Evolutionary conservation across 2,329 filamentous ascomycete species (phyloP).

Genomic region (Aspergillus tamarii): DNA sequence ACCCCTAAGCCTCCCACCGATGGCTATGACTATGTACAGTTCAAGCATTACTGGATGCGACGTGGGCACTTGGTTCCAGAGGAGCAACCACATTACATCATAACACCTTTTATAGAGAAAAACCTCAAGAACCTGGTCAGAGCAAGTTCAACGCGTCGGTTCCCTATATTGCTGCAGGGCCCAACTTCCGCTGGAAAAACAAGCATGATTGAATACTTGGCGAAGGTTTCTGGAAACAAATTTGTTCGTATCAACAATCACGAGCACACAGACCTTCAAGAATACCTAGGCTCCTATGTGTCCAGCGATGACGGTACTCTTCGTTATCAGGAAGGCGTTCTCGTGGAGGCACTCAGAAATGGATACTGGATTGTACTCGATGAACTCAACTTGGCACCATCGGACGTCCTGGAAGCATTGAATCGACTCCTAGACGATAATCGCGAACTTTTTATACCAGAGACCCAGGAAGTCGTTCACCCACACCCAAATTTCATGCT

Average conservation of each 20-base stretch:
- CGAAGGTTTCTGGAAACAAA: slow-evolving; percentile 94
- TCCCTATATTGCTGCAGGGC: slow-evolving; percentile 93
- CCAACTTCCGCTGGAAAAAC: slow-evolving; percentile 98
- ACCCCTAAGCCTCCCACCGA: slow-evolving; percentile 77
- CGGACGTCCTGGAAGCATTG: slow-evolving; percentile 92
- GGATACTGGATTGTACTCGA: slow-evolving; percentile 98
- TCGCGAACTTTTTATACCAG: slow-evolving; percentile 89
- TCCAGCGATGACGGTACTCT: slow-evolving; percentile 84
- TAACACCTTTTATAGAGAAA: slow-evolving; percentile 90
- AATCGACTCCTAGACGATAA: slow-evolving; percentile 97
- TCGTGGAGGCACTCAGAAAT: slow-evolving; percentile 88
- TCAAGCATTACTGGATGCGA: slow-evolving; percentile 89
- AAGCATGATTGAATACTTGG: slow-evolving; percentile 98
- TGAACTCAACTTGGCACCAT: slow-evolving; percentile 94
- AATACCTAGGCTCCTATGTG: slow-evolving; percentile 93
- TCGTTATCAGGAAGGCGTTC: slow-evolving; percentile 86
- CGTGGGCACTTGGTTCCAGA: slow-evolving; percentile 70
- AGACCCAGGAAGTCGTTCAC: slow-evolving; percentile 90
- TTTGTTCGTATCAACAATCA: slow-evolving; percentile 99
- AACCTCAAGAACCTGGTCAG: slow-evolving; percentile 94
- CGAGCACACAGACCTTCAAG: slow-evolving; percentile 96
- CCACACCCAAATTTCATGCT: slow-evolving; percentile 97
- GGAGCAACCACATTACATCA: slow-evolving; percentile 87
- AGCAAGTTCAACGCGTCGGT: slow-evolving; percentile 86
- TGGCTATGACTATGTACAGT: slow-evolving; percentile 76